Evolutionary conservation across 768 basidiomycete genomes (phyloP).

Genomic region (Macrolepiota dolichaula): DNA sequence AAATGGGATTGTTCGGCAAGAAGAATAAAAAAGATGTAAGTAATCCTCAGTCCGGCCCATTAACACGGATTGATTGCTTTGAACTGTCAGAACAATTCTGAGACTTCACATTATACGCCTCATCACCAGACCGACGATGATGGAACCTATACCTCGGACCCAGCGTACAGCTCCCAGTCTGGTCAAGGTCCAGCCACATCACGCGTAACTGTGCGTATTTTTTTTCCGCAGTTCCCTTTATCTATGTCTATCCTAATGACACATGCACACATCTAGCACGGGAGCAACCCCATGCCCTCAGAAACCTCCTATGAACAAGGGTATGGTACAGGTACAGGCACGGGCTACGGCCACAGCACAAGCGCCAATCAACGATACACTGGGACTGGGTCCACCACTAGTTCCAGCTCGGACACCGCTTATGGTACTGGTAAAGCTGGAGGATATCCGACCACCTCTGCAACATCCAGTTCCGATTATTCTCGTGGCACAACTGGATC

Average conservation of each 20-base stretch:
- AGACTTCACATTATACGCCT: neutral
- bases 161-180: neutral
- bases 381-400: neutral
- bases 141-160: neutral
- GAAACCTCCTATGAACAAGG: neutral
- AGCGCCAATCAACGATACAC: neutral
- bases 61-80: neutral
- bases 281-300: neutral
- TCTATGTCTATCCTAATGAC: too few relatives aligned
- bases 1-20: constrained; percentile 2
- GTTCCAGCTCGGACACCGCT: neutral
- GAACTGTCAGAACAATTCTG: neutral
- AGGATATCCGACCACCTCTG: too few relatives aligned
- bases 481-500: too few relatives aligned
- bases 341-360: neutral
- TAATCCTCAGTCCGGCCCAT: neutral
- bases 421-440: neutral
- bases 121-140: neutral
- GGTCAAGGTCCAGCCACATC: neutral
- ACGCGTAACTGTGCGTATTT: too few relatives aligned
- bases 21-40: constrained; percentile 6
- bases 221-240: too few relatives aligned
- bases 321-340: neutral
- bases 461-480: too few relatives aligned
- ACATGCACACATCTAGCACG: too few relatives aligned